Base-by-base conservation (phyloP, 1,284 basidiomycete species). In the Cutaneotrichosporon sp. region DNA sequence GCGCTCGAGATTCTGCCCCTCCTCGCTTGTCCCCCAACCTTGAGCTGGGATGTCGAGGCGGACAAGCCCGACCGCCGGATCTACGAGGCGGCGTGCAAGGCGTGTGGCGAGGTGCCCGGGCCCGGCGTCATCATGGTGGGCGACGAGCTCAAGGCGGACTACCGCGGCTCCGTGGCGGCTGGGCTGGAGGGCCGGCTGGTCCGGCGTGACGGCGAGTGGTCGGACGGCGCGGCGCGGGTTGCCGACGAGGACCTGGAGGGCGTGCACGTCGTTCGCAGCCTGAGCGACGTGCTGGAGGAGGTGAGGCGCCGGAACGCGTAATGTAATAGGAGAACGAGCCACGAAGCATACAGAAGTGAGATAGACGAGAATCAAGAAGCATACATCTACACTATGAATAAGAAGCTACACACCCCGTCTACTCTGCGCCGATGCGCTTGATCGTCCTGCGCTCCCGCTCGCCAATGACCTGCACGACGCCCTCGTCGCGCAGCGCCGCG, bases 381-480 rank as follows among this genome's bases (percentile, higher is more conserved):
- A 52, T 34, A 52, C 51, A 52, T 52, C 47, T 50, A 50, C 47
- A 50, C 52, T 16, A 42, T 34, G 13, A n/a, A 22, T 25, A 24
- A 18, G 20, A 34, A 56, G n/a, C 29, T 27, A 43, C 20, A 47
- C 25, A 5, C 47, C n/a, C n/a, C n/a, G n/a, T n/a, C n/a, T 52
- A 52, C 53, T 55, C 34, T 13, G 45, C 60, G 13, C 50, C 60
- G 13, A 61, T 43, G 18, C 54, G 33, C 70, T 88, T 84, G 74
- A 95, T 92, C 71, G 86, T 87, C 74, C 92, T 85, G 80, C 84
- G 87, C 50, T 95, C 92, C 59, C 90, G 83, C 73, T 95, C 92
- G 2, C 92, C 92, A 20, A 91, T 84, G 18, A 95, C 88, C 76
- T 88, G 92, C 61, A 94, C 80, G 38, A 88, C 58, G 0, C 93